Evolutionary conservation across 345 rosid genomes (phyloP), one percentile per base, ranked within the genome.

Genomic region (Dovyalis caffra): DNA sequence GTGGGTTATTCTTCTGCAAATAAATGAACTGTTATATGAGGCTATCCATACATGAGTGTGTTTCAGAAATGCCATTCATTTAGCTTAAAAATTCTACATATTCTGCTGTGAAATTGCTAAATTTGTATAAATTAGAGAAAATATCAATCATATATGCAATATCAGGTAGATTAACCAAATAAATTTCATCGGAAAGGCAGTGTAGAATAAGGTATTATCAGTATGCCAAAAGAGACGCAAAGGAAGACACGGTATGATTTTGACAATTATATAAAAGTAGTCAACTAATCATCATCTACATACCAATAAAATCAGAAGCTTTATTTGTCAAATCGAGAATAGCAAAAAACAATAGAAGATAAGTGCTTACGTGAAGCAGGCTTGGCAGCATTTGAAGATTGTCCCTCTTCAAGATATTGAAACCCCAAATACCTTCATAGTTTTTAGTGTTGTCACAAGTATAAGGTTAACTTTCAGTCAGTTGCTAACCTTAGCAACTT

Each of bases 361-460:
- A 49, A 68, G 71, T 33, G 71, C 85, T 78, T 86, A 92, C 95
- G 69, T 81, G 81, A 67, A 34, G 69, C 56, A 61, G 81, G 58
- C 75, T 57, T 77, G 65, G 83, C 71, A 25, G 75, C 76, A 76
- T 76, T 29, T 74, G 87, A 84, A 83, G 72, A 65, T 74, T 81
- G 76, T 53, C 74, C 89, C 58, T 76, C 86, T 65, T 79, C 77
- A 66, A 92, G 87, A 87, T 88, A 85, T 35, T 78, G 91, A 83
- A 92, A 95, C 49, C 88, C 95, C 34, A 80, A 71, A 79, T 85
- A 89, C 99, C 99, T 95, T 87, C 86, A 90, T 76, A 32, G 56
- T 51, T 83, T 72, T 80, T 38, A 38, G 67, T 23, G 38, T 71
- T 66, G 66, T 63, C 60, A 75, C n/a, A 63, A 61, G 70, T 70